A percentile compares a stretch with the other conserved stretches of the same genome.
Conservation (phyloP, 257 asterid genomes). For the Solanum virginianum region DNA sequence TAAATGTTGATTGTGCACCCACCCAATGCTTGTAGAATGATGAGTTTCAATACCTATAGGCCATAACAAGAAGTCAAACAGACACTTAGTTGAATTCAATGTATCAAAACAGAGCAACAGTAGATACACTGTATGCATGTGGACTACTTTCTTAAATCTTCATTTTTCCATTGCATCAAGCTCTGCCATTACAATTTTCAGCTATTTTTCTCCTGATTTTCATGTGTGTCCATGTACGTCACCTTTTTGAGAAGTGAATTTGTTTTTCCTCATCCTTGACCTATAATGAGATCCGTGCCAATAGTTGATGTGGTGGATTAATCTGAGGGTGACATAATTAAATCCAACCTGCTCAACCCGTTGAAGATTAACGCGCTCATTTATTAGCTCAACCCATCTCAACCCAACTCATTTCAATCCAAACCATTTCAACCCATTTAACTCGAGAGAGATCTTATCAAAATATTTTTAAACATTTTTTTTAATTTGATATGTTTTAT, state of each 20-base stretch:
- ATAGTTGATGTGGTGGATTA: neutral
- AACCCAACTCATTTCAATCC: too few species aligned
- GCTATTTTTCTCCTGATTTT: neutral
- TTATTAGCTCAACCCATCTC: too few species aligned
- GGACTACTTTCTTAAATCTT: neutral
- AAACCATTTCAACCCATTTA: too few species aligned
- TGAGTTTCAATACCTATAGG: neutral
- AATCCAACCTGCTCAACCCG: too few species aligned
- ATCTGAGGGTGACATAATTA: too few species aligned
- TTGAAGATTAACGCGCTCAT: too few species aligned
- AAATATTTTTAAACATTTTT: too few species aligned
- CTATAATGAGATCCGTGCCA: conserved; percentile 5
- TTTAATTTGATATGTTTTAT: too few species aligned
- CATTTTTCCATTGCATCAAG: neutral
- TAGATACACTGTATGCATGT: neutral
- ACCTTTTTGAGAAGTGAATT: conserved; percentile 23
- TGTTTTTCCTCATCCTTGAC: conserved; percentile 8
- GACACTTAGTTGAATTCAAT: neutral
- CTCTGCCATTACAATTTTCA: neutral
- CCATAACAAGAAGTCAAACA: neutral
- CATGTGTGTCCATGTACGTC: neutral
- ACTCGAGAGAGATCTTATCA: too few species aligned
- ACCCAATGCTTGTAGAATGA: neutral
- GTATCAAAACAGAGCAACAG: neutral
- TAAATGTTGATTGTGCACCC: neutral